These are phyloP conservation scores for Talaromyces islandicus DNA, from an alignment of 2,329 filamentous ascomycete genomes.

Conservation along the genomic window DNA sequence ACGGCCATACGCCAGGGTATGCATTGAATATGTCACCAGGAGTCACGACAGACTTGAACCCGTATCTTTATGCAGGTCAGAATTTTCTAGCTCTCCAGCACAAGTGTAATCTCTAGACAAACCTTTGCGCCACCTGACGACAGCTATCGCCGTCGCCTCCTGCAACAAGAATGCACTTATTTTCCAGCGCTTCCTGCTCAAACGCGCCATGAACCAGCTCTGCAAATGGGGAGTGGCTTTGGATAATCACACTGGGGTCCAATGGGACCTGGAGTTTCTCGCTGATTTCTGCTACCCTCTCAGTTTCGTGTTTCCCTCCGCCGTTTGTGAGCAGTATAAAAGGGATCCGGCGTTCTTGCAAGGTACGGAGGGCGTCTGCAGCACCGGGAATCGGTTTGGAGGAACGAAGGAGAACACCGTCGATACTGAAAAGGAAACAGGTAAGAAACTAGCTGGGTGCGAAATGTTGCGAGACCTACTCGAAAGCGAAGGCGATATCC, in stretches of 20 bases:
- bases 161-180: slow-evolving; percentile 68
- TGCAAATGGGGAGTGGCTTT: slow-evolving; percentile 86
- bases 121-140: slow-evolving; percentile 66
- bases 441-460: slow-evolving; percentile 7
- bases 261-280: slow-evolving; percentile 59
- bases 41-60: slow-evolving; percentile 76
- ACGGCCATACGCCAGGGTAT: slow-evolving; percentile 75
- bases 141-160: slow-evolving; percentile 64
- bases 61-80: slow-evolving; percentile 46
- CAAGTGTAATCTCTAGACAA: slow-evolving; percentile 11
- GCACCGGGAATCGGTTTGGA: slow-evolving; percentile 74
- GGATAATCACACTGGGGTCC: slow-evolving; percentile 66
- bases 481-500: slow-evolving; percentile 41
- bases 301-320: slow-evolving; percentile 74
- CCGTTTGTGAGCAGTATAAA: slow-evolving; percentile 97
- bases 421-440: slow-evolving; percentile 55
- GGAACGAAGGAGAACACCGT: slow-evolving; percentile 88
- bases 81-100: neutral
- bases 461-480: slow-evolving; percentile 26
- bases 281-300: slow-evolving; percentile 65
- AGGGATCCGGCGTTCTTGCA: slow-evolving; percentile 70
- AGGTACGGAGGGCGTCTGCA: slow-evolving; percentile 62
- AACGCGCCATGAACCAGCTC: slow-evolving; percentile 58
- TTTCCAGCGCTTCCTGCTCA: slow-evolving; percentile 46
- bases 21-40: slow-evolving; percentile 75